These are phyloP conservation scores for Monosporascus ibericus DNA, from an alignment of 2,329 filamentous ascomycete species.

Conservation along the genomic window DNA sequence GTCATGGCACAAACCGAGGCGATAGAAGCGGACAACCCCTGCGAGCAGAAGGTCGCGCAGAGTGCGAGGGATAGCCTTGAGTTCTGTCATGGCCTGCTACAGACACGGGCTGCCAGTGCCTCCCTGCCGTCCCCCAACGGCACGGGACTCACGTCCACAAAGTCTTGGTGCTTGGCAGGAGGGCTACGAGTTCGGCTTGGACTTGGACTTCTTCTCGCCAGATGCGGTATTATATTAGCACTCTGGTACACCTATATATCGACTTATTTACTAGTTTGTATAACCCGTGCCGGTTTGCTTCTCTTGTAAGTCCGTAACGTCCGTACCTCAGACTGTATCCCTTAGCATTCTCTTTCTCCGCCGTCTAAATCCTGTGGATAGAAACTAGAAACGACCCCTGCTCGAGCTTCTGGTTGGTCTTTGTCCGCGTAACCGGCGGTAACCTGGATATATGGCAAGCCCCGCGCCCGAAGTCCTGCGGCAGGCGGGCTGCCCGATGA, in stretches of 20 bases:
- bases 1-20: slow-evolving; percentile 34
- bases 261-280: too few species aligned
- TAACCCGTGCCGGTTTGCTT: too few species aligned
- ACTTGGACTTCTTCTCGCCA: slow-evolving; percentile 22
- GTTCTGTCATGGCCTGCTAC: slow-evolving; percentile 24
- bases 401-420: too few species aligned
- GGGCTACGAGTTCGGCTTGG: slow-evolving; percentile 17
- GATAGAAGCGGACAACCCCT: slow-evolving; percentile 17
- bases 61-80: slow-evolving; percentile 28
- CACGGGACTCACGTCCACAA: slow-evolving; percentile 11
- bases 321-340: too few species aligned
- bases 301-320: too few species aligned
- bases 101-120: slow-evolving; percentile 9
- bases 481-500: background rate
- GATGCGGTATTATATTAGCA: slow-evolving; percentile 10
- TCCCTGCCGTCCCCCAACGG: slow-evolving; percentile 7
- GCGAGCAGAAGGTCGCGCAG: slow-evolving; percentile 22
- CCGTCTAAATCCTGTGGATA: too few species aligned
- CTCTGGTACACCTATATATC: background rate
- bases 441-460: too few species aligned
- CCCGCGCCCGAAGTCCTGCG: too few species aligned
- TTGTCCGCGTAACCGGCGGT: too few species aligned
- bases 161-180: slow-evolving; percentile 12
- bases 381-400: too few species aligned
- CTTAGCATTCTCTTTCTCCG: too few species aligned